phyloP scores from a whole-genome alignment of 352 stramenopile genomes.

The Plasmopara muralis region DNA sequence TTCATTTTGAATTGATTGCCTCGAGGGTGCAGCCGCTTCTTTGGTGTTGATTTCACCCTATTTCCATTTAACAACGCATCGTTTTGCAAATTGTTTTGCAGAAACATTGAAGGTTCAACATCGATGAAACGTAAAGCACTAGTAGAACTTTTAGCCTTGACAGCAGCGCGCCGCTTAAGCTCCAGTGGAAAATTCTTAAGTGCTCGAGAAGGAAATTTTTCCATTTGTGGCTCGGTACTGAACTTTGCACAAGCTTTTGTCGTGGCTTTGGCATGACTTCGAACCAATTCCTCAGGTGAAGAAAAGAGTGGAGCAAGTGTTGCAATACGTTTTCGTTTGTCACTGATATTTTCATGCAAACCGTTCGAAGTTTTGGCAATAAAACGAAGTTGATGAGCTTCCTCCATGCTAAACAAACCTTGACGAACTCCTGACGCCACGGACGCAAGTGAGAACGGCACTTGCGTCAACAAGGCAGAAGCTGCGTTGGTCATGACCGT shows the following conservation, averaged over 20 bases:
- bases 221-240: slow-evolving; percentile 17
- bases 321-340: slow-evolving; percentile 23
- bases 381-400: slow-evolving; percentile 29
- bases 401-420: slow-evolving; percentile 38
- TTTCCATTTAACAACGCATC: slow-evolving; percentile 6
- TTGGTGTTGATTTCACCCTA: slow-evolving; percentile 34
- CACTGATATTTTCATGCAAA: slow-evolving; percentile 6
- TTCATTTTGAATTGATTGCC: slow-evolving; percentile 25
- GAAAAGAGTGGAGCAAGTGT: slow-evolving; percentile 27
- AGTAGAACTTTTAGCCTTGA: slow-evolving; percentile 2
- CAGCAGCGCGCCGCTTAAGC: slow-evolving; percentile 24
- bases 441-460: slow-evolving; percentile 39
- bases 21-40: slow-evolving; percentile 18
- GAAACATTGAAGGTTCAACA: slow-evolving; percentile 34
- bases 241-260: slow-evolving; percentile 10
- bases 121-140: slow-evolving; percentile 22
- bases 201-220: slow-evolving; percentile 6
- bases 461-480: slow-evolving; percentile 16
- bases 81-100: slow-evolving; percentile 27
- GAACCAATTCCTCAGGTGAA: slow-evolving; percentile 19
- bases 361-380: slow-evolving; percentile 24
- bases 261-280: slow-evolving; percentile 12
- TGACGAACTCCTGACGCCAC: slow-evolving; percentile 31
- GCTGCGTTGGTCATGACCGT: slow-evolving; percentile 19
- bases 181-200: slow-evolving; percentile 38